Base-by-base conservation (phyloP, 192 early-diverging fungal species). In the Coemansia sp. region DNA sequence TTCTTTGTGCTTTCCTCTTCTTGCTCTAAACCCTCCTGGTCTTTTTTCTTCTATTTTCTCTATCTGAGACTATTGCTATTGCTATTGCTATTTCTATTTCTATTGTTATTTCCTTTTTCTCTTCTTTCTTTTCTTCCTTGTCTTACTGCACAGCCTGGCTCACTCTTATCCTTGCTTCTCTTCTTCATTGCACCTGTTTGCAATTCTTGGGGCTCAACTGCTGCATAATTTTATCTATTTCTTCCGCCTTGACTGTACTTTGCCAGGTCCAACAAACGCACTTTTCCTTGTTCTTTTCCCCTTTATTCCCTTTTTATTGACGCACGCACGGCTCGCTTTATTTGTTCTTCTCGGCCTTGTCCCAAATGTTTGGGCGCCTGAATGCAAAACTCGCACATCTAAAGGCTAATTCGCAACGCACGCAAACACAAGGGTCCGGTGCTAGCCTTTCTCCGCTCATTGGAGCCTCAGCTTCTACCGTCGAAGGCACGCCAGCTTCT, bases 311-410 rank as follows among this genome's bases (percentile, higher is more conserved):
- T n/a, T 47, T 26, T 26, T 26, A 2, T 26, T 26, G 26, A 3
- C 26, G 9, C 37, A 59, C 36, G 18, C 42, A 15, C 36, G 22
- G 11, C 18, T 21, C 42, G 22, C 32, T 41, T 19, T 55, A 6
- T 54, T 66, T 66, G 26, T 26, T 26, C 26, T 26, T 46, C 8
- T 37, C 43, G 42, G 63, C 65, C 18, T 11, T 48, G 61, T 60
- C 74, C 68, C 74, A 67, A 70, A 81, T 81, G 78, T 81, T 81
- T 81, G 78, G 78, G 66, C 78, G 80, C 58, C 69, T 82, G 74
- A 77, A 77, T 77, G 80, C 80, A 74, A 77, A 77, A 68, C 75
- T 82, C 63, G 72, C 68, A 71, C 80, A 77, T 69, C 68, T 77
- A 70, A 76, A 82, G 71, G 80, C 71, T 64, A 67, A 61, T 54